Conservation (phyloP, 1,284 basidiomycete species). For the Cutaneotrichosporon sp. region DNA sequence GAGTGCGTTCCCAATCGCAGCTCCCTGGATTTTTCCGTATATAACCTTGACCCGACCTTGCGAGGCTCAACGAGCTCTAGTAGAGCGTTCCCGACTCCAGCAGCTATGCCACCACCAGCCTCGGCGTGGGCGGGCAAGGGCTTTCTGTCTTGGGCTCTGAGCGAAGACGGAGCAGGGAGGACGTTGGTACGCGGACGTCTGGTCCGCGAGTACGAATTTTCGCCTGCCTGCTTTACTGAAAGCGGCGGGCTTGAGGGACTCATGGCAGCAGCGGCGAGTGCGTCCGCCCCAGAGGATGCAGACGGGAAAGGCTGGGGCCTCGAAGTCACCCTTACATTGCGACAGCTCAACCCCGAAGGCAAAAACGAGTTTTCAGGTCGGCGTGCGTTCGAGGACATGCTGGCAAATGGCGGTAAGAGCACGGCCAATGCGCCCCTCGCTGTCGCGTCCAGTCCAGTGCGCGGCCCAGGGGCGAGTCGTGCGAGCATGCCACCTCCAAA, state of each 20-base stretch:
- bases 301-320: conserved; percentile 44
- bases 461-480: neutral
- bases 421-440: conserved; percentile 11
- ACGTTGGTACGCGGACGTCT: conserved; percentile 37
- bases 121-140: conserved; percentile 37
- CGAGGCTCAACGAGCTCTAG: conserved; percentile 1
- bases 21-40: conserved; percentile 41
- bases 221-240: conserved; percentile 24
- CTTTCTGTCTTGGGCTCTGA: conserved; percentile 39
- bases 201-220: conserved; percentile 38
- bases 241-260: conserved; percentile 39
- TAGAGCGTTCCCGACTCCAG: conserved; percentile 6
- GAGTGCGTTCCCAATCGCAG: conserved; percentile 37
- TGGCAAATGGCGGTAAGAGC: conserved; percentile 19
- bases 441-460: conserved; percentile 8
- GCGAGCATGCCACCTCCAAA: neutral
- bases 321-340: conserved; percentile 37
- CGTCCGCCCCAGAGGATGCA: conserved; percentile 11
- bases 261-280: conserved; percentile 28
- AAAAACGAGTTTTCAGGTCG: conserved; percentile 33
- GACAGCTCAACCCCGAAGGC: conserved; percentile 37
- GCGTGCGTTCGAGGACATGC: conserved; percentile 37
- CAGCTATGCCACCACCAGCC: neutral
- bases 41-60: conserved; percentile 38
- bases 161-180: conserved; percentile 25